These are phyloP conservation scores for Cyphellophora europaea DNA, from an alignment of 2,329 filamentous ascomycete species.

Conservation along the genomic window DNA sequence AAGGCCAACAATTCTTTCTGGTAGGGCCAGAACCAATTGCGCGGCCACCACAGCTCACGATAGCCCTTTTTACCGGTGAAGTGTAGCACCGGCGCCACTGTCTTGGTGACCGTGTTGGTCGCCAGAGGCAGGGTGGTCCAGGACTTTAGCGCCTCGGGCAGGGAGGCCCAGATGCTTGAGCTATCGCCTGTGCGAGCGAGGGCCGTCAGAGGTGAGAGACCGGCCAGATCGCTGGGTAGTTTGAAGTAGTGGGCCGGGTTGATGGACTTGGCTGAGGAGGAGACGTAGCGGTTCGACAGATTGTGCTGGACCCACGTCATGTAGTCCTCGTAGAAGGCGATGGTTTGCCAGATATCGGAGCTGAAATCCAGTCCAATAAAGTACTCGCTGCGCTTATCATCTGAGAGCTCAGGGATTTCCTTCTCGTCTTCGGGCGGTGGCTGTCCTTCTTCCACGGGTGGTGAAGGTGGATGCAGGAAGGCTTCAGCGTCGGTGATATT, in stretches of 20 bases:
- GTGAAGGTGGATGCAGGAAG: not conserved
- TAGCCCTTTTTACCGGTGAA: conserved; percentile 30
- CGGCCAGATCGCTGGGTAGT: conserved; percentile 1
- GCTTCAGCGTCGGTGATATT: not conserved
- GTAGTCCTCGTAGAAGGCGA: conserved; percentile 27
- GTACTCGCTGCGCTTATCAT: conserved; percentile 15
- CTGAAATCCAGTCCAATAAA: conserved; percentile 34
- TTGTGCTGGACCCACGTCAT: conserved; percentile 27
- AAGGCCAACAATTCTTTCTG: conserved; percentile 21
- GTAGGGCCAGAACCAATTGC: conserved; percentile 32
- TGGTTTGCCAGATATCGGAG: conserved; percentile 32
- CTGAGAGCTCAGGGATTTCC: conserved; percentile 3
- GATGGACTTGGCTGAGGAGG: conserved; percentile 12
- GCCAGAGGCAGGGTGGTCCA: conserved; percentile 22
- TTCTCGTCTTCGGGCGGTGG: not conserved
- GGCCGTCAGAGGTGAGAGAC: not conserved
- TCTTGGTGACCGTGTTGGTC: conserved; percentile 29
- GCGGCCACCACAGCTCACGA: conserved; percentile 24
- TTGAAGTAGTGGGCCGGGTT: conserved; percentile 9
- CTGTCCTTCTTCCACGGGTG: not conserved
- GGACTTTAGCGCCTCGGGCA: conserved; percentile 1
- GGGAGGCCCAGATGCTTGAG: conserved; percentile 1
- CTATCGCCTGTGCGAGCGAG: not conserved
- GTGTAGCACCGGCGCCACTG: conserved; percentile 30
- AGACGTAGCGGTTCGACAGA: not conserved